Percentiles rank a stretch among this genome's conserved stretches.
phyloP scores from a whole-genome alignment of 495 filamentous ascomycete genomes.

The Podospora conica region DNA sequence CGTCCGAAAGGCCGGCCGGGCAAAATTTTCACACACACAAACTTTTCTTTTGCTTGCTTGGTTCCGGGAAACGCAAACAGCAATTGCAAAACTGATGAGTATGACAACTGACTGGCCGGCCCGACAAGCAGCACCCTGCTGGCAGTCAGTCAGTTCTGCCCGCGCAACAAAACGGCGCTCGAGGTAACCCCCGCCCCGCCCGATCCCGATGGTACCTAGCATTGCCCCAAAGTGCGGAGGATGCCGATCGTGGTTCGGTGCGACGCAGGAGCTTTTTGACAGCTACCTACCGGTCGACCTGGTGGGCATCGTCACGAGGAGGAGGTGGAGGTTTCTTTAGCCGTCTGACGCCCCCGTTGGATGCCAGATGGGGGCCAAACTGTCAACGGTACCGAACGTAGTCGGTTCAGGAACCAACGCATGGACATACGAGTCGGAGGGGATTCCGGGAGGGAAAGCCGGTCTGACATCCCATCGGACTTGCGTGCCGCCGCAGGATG shows the following conservation, averaged over 20 bases:
- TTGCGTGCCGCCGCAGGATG: not conserved
- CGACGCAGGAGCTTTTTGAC: not conserved
- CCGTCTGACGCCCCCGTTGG: not conserved
- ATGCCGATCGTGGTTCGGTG: not conserved
- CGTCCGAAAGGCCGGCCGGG: not conserved
- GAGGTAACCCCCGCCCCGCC: not conserved
- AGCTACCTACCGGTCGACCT: not conserved
- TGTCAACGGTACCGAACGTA: not conserved
- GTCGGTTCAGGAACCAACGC: not conserved
- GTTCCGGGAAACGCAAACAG: not conserved
- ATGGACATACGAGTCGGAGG: not conserved
- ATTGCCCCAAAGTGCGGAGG: not conserved
- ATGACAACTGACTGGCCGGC: not conserved
- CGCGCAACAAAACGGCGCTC: not conserved
- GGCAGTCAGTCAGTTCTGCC: not conserved
- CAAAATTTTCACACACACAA: not conserved
- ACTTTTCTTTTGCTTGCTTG: not conserved
- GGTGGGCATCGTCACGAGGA: not conserved
- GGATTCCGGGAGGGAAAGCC: not conserved
- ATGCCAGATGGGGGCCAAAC: not conserved
- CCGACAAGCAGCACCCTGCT: not conserved
- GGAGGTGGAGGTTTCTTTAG: not conserved
- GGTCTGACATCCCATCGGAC: not conserved
- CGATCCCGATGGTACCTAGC: not conserved
- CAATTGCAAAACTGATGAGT: not conserved